These are phyloP conservation scores for Candolleomyces efflorescens DNA, from an alignment of 768 basidiomycete species.

Conservation along the genomic window DNA sequence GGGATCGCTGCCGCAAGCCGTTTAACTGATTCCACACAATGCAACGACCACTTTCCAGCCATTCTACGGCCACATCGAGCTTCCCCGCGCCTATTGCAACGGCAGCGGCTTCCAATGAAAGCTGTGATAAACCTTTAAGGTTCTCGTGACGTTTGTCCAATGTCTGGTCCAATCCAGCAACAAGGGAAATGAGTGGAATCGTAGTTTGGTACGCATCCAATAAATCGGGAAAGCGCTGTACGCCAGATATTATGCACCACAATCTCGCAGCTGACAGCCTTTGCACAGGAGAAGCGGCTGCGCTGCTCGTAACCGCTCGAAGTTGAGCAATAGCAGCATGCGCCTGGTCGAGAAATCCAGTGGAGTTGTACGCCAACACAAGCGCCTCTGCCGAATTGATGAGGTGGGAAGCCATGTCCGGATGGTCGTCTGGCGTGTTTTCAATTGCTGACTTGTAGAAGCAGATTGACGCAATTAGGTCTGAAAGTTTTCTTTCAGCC, in stretches of 20 bases:
- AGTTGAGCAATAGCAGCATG: background rate
- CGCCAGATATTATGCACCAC: constrained; percentile 6
- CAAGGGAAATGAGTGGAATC: constrained; percentile 12
- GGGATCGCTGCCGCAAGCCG: background rate
- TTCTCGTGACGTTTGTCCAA: constrained; percentile 11
- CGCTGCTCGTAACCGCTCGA: background rate
- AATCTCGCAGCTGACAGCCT: constrained; percentile 6
- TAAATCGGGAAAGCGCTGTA: background rate
- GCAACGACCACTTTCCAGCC: constrained; percentile 14
- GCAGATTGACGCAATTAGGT: background rate
- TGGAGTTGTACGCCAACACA: background rate
- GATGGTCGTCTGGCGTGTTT: background rate
- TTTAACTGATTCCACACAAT: constrained; percentile 12
- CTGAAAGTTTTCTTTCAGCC: background rate
- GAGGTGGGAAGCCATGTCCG: background rate
- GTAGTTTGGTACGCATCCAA: constrained; percentile 11
- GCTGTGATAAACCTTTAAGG: constrained; percentile 8
- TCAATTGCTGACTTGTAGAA: background rate
- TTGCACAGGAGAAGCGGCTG: constrained; percentile 4
- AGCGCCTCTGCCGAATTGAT: background rate
- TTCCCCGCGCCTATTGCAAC: constrained; percentile 3
- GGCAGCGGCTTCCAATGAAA: constrained; percentile 14
- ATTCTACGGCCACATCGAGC: constrained; percentile 7
- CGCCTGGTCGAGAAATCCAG: background rate
- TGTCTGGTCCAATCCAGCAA: constrained; percentile 16